phyloP scores from a whole-genome alignment of 306 rosid species.

The Abrus precatorius region DNA sequence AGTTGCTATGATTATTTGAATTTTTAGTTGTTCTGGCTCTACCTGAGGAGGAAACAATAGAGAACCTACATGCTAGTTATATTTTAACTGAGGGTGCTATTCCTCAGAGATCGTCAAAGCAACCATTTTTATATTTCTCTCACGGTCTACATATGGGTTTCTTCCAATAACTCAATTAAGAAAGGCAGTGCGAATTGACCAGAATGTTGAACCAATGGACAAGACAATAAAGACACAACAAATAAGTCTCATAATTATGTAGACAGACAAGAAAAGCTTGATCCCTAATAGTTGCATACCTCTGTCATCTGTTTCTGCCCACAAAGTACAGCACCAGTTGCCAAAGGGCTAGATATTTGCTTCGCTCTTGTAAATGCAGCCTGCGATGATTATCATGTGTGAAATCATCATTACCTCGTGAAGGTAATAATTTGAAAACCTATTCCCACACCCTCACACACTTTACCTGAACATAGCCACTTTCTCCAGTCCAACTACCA shows the following conservation, averaged over 20 bases:
- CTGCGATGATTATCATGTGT: slow-evolving; percentile 56
- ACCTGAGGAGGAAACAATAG: slow-evolving; percentile 27
- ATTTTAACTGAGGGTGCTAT: slow-evolving; percentile 1
- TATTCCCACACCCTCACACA: slow-evolving; percentile 14
- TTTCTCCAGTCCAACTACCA: slow-evolving; percentile 80
- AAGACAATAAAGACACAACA: slow-evolving; percentile 7
- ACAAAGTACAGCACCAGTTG: slow-evolving; percentile 80
- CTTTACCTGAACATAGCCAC: slow-evolving; percentile 88
- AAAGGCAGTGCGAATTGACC: slow-evolving; percentile 17
- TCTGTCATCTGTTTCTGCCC: slow-evolving; percentile 97
- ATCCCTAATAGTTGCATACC: slow-evolving; percentile 55
- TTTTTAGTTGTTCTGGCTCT: slow-evolving; percentile 25
- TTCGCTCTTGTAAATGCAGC: slow-evolving; percentile 85
- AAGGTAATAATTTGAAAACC: slow-evolving; percentile 39
- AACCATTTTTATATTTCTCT: slow-evolving; percentile 25
- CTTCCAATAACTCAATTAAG: slow-evolving; percentile 14
- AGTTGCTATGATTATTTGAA: not conserved
- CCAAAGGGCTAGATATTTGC: slow-evolving; percentile 68
- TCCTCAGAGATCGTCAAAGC: slow-evolving; percentile 17
- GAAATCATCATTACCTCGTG: not conserved
- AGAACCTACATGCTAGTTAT: not conserved
- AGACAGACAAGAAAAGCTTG: slow-evolving; percentile 26
- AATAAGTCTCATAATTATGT: slow-evolving; percentile 17
- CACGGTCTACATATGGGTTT: slow-evolving; percentile 6
- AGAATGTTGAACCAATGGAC: not conserved